phyloP scores from a whole-genome alignment of 192 early-diverging fungal species.

The Rhizophagus clarus region DNA sequence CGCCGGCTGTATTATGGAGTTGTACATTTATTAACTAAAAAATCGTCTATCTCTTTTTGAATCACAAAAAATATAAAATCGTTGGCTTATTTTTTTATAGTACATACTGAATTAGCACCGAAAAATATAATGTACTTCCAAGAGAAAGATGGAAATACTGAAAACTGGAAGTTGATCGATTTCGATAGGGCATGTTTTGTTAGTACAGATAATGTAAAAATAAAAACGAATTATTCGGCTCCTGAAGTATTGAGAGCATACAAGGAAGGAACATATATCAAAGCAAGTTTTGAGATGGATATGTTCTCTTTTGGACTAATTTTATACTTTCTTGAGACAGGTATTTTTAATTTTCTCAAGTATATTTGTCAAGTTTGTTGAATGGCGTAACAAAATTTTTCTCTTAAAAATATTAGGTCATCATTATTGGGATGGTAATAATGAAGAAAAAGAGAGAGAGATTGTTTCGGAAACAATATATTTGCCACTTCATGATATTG shows the following conservation, averaged over 20 bases:
- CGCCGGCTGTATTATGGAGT: no score
- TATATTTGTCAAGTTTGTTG: not conserved
- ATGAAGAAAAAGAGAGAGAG: not conserved
- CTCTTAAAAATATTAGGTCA: not conserved
- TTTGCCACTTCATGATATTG: not conserved
- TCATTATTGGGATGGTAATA: not conserved
- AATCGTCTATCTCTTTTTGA: no score
- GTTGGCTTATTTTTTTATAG: not conserved
- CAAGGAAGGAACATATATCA: not conserved
- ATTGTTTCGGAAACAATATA: not conserved
- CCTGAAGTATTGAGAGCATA: slow-evolving; percentile 5
- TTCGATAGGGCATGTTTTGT: slow-evolving; percentile 5
- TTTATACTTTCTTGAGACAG: slow-evolving; percentile 14
- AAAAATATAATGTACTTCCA: slow-evolving; percentile 21
- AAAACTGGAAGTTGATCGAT: slow-evolving; percentile 10
- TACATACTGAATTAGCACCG: not conserved
- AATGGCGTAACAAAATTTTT: not conserved
- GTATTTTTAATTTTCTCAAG: not conserved
- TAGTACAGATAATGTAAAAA: no score
- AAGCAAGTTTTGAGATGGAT: not conserved
- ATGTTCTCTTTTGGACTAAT: slow-evolving; percentile 23
- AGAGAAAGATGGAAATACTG: not conserved
- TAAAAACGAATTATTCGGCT: not conserved
- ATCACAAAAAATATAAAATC: no score
- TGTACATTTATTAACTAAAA: no score